Evolutionary conservation across 2,329 filamentous ascomycete genomes (phyloP), one percentile per base, ranked within the genome.

Genomic region (Colletotrichum agaves): DNA sequence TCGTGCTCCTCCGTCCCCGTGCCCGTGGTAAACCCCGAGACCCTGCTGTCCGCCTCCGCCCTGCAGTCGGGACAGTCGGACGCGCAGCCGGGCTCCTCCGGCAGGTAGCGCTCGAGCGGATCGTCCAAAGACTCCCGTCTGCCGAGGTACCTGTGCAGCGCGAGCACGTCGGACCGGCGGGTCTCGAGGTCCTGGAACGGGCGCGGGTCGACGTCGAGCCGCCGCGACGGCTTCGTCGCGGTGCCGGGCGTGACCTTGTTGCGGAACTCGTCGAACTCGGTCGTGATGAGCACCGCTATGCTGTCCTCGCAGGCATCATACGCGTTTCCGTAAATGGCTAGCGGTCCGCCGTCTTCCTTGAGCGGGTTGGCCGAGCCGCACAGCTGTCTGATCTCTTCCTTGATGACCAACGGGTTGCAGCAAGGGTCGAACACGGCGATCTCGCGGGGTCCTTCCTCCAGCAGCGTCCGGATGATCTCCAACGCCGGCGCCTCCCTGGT

Each of bases 401-500:
- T 79, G 71, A 86, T 78, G 19, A 85, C 81, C 6, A 81, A 75
- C 2, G 83, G 82, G 72, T 85, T 84, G 74, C 85, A 87, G 77
- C 83, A 86, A 1, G 91, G 89, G 75, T 93, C 91, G 74, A 88
- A 93, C 60, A 93, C 86, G 49, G 88, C 85, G 52, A 93, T 84
- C 74, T 90, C 87, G 2, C 81, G 81, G 0, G 89, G 87, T n/a
- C 84, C 82, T 74, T 93, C 91, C 67, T 89, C 86, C 8, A 91
- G 80, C 19, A 94, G 80, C 7, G 84, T 84, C 70, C 86, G 86
- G 77, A 93, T 87, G 69, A 93, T 87, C 71, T 90, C 88, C 39
- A 92, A 83, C 1, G 90, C 89, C 0, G 90, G 87, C 41, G 87
- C 89, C 75, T 93, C 91, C 43, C 92, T 85, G 5, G 90, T 92